Percentiles rank a stretch among this genome's conserved stretches.
phyloP scores from a whole-genome alignment of 192 early-diverging fungal genomes.

The Pilobolus umbonatus region DNA sequence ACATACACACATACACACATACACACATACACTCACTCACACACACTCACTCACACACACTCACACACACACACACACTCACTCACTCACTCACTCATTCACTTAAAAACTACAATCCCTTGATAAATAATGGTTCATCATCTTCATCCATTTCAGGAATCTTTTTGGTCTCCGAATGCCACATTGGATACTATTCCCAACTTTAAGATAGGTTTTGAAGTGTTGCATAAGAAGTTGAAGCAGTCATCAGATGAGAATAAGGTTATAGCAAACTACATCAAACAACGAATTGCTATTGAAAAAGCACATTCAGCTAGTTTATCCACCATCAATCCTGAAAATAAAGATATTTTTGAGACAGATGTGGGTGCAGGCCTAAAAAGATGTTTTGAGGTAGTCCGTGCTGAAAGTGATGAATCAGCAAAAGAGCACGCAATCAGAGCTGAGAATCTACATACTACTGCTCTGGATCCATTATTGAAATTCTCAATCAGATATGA shows the following conservation, averaged over 20 bases:
- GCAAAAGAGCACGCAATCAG: constrained; percentile 38
- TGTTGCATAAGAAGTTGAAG: constrained; percentile 46
- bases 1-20: too few relatives aligned
- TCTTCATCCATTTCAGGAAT: constrained; percentile 19
- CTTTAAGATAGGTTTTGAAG: constrained; percentile 39
- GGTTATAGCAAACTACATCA: constrained; percentile 42
- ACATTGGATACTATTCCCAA: constrained; percentile 26
- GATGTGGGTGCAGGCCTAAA: constrained; percentile 44
- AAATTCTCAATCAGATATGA: constrained; percentile 10
- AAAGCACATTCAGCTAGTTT: constrained; percentile 30
- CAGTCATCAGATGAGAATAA: constrained; percentile 49
- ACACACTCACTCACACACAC: neutral
- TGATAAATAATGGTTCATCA: too few relatives aligned
- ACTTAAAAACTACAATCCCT: neutral
- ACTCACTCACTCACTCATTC: neutral
- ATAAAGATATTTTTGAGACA: constrained; percentile 30
- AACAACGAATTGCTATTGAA: constrained; percentile 39
- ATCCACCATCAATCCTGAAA: neutral
- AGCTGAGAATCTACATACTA: constrained; percentile 39
- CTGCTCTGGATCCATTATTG: constrained; percentile 19
- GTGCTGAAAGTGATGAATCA: constrained; percentile 41
- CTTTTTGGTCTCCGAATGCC: constrained; percentile 22
- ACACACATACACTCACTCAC: neutral
- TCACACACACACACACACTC: neutral
- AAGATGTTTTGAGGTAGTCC: constrained; percentile 44